phyloP scores from a whole-genome alignment of 305 asterid genomes.

The Solanum hybrid region DNA sequence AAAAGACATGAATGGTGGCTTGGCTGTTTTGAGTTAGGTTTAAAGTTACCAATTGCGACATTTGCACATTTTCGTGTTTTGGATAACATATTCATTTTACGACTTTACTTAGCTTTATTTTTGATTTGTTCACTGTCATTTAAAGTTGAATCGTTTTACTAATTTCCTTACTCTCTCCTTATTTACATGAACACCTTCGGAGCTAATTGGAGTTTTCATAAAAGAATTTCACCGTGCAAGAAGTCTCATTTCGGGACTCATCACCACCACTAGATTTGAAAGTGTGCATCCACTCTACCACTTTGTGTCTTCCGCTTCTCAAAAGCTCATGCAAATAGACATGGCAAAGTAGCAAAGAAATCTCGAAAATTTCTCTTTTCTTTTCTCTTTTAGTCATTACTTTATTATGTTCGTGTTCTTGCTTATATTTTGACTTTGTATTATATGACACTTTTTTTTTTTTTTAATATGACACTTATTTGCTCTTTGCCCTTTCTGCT shows the following conservation, averaged over 20 bases:
- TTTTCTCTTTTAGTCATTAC: background rate
- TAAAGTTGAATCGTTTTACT: background rate
- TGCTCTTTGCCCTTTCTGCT: background rate
- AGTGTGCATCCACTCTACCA: background rate
- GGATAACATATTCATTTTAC: background rate
- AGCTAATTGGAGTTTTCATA: background rate
- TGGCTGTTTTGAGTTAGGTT: background rate
- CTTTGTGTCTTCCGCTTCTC: background rate
- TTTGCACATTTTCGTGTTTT: too few relatives aligned
- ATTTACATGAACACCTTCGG: background rate
- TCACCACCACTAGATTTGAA: background rate
- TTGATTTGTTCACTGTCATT: too few relatives aligned
- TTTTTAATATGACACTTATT: background rate
- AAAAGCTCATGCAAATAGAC: background rate
- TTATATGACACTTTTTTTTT: too few relatives aligned
- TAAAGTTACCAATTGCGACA: background rate
- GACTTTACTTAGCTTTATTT: background rate
- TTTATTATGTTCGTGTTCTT: background rate
- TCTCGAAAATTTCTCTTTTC: background rate
- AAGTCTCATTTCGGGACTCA: background rate
- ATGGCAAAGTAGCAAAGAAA: background rate
- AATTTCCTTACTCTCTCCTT: background rate
- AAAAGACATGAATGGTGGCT: background rate
- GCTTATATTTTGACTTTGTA: background rate
- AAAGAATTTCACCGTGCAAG: background rate